Base-by-base conservation (phyloP, 2,329 filamentous ascomycete genomes). In the Colletotrichum lupini region DNA sequence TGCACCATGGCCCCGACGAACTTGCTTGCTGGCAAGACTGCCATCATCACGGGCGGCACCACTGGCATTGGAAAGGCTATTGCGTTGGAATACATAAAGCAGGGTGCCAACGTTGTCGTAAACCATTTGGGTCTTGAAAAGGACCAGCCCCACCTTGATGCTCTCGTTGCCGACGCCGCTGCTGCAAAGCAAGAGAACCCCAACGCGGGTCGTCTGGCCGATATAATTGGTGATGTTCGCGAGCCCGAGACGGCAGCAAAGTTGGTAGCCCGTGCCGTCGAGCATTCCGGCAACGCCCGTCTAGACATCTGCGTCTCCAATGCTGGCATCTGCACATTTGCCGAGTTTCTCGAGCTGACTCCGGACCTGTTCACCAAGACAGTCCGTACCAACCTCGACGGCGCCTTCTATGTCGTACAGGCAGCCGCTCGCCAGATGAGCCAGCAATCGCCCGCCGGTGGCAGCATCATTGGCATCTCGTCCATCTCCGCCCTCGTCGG, bases 41-140 rank as follows among this genome's bases (percentile, higher is more conserved):
- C 94, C 82, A 93, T 95, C 80, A 95, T 98, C 78, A 97, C 95
- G 0, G 95, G 95, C 76, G 95, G 94, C 70, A 92, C 93, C 4
- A 97, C 94, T 1, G 95, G 95, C 68, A 97, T 97, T 78, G 95
- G 95, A 65, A 90, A 94, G 76, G 95, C 95, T 77, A 97, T 97
- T 75, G 92, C 93, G 55, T 88, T 97, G 63, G 92, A 92, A 78
- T 97, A 94, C 81, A 85, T 96, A 65, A 87, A 88, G 5, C 94
- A 97, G 77, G 95, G 95, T 76, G 93, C 93, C 77, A 89, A 90
- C 80, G 93, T 97, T 37, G 91, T 93, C 32, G 90, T 97, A 74
- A 97, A 97, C 85, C 93, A 97, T 80, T 89, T 95, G 2, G 93
- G 89, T 69, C 86, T 91, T 7, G 80, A 83, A 4, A 82, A 82